phyloP scores from a whole-genome alignment of 805 yeast genomes.

The Candida mattraensis region DNA sequence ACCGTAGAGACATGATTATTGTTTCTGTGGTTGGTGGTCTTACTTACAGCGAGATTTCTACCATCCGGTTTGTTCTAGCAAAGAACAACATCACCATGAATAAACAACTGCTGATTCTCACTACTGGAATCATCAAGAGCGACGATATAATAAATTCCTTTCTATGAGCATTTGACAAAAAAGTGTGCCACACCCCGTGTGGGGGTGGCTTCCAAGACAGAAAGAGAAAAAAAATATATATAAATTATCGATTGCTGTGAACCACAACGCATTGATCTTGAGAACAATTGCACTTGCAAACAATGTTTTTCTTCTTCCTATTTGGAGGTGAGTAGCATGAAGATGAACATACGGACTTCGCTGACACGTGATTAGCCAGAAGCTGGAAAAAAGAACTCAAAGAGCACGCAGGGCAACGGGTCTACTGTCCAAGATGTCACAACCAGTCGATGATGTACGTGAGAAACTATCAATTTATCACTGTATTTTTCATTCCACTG shows the following conservation, averaged over 20 bases:
- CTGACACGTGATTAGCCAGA: constrained; percentile 10
- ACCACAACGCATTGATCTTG: too few species aligned
- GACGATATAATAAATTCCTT: constrained; percentile 32
- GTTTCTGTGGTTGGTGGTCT: constrained; percentile 79
- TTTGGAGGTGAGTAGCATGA: constrained; percentile 21
- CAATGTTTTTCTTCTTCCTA: constrained; percentile 22
- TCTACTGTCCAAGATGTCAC: constrained; percentile 30
- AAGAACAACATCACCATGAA: constrained; percentile 33
- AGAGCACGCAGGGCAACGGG: constrained; percentile 13
- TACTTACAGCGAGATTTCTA: constrained; percentile 79
- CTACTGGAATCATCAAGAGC: constrained; percentile 44
- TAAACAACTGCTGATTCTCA: constrained; percentile 42
- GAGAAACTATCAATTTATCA: constrained; percentile 23
- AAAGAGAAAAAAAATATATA: too few species aligned
- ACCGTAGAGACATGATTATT: constrained; percentile 36
- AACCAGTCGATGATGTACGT: constrained; percentile 27
- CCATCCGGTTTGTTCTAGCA: constrained; percentile 60
- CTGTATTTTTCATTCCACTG: constrained; percentile 28
- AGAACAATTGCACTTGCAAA: constrained; percentile 4
- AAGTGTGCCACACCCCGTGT: constrained; percentile 1
- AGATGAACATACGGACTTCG: not conserved
- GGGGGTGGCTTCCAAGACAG: too few species aligned
- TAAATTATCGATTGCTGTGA: too few species aligned
- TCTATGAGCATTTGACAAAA: constrained; percentile 6
- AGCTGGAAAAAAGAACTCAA: constrained; percentile 15